Conservation (phyloP, 352 stramenopile species). For the Globisporangium nagaii region DNA sequence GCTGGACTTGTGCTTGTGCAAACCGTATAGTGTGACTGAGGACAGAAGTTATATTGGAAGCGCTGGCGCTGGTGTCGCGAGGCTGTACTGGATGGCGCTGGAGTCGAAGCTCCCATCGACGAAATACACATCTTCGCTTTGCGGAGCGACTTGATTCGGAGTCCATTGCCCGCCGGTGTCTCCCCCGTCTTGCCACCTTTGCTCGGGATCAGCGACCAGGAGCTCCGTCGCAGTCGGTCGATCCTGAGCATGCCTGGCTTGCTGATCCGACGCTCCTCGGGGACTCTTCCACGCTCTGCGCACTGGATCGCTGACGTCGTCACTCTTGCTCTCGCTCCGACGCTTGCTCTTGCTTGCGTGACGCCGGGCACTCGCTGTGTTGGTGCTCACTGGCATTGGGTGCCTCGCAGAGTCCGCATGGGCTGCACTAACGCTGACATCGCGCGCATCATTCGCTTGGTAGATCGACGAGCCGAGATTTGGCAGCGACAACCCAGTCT, state of each 20-base stretch:
- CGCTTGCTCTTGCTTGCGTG: conserved; percentile 6
- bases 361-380: neutral
- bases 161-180: neutral
- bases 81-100: neutral
- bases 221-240: neutral
- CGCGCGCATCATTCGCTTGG: neutral
- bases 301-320: neutral
- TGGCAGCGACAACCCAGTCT: neutral
- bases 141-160: neutral
- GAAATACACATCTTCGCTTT: conserved; percentile 1
- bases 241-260: neutral
- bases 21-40: too few relatives aligned
- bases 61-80: neutral
- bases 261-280: neutral
- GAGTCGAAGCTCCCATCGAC: neutral
- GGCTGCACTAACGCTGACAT: neutral
- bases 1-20: too few relatives aligned
- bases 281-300: conserved; percentile 9
- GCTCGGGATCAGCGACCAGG: neutral
- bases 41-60: too few relatives aligned
- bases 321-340: neutral
- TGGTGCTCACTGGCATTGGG: neutral
- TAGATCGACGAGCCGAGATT: neutral
- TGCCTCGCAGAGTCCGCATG: too few relatives aligned
- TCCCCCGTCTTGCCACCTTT: neutral